Evolutionary conservation across 2,329 filamentous ascomycete genomes (phyloP), one percentile per base, ranked within the genome.

Genomic region (Ophiostoma montium): DNA sequence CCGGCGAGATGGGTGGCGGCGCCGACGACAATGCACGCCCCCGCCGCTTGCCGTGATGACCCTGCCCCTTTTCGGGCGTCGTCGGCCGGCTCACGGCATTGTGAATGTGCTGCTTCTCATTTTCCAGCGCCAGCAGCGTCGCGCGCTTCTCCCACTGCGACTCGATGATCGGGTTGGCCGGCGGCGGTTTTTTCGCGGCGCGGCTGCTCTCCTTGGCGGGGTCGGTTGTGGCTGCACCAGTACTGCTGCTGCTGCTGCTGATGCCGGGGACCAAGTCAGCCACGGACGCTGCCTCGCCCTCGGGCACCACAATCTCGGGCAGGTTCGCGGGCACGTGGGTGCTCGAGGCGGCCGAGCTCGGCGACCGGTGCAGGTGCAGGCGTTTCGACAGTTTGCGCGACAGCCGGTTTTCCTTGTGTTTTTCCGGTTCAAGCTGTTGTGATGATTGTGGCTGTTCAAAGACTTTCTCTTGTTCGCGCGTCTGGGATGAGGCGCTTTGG

Each of bases 81-180:
- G 59, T 54, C 5, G 72, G 67, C 16, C 63, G 62, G 55, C 63
- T 64, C 55, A 66, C 69, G 55, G 67, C 10, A 15, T 16, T 30
- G 12, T 15, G 47, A 18, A 44, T 48, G 19, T 49, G 66, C 51
- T 66, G 64, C 57, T 66, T 61, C 56, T 75, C 71, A 57, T 74
- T 79, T 56, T 75, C 72, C 57, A 76, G 76, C 31, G 86, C 90
- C 55, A 96, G 70, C 52, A 94, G 77, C n/a, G 89, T 95, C 27
- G 92, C 92, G 52, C 90, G 75, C 68, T 85, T 82, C 72, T 96
- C 92, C 92, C 92, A 98, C 66, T 84, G 76, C 52, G 78, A 78
- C 69, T 94, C 84, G 53, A 63, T 60, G 39, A 35, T 35, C 16
- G 50, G 50, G 19, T 42, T 27, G 15, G 35, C 36, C 3, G 48